Conservation (phyloP, 1,139 yeast species). For the Spathaspora sp. region DNA sequence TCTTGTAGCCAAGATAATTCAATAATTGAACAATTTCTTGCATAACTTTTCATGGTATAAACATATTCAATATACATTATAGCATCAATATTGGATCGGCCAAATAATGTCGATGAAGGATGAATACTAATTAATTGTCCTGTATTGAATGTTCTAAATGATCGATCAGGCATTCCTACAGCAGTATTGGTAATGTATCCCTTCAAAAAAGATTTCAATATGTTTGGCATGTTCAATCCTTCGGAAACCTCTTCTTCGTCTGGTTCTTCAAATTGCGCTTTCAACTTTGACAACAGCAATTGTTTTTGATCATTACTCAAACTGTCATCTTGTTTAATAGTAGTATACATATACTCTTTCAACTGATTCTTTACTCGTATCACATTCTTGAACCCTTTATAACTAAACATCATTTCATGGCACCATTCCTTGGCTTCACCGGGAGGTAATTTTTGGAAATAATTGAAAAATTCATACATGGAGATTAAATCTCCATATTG, state of each 20-base stretch:
- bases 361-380: slow-evolving; percentile 74
- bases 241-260: slow-evolving; percentile 17
- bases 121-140: slow-evolving; percentile 86
- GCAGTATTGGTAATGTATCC: slow-evolving; percentile 90
- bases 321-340: slow-evolving; percentile 40
- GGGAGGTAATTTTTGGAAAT: slow-evolving; percentile 49
- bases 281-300: slow-evolving; percentile 25
- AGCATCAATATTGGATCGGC: slow-evolving; percentile 73
- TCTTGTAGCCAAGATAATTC: slow-evolving; percentile 87
- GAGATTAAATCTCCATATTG: slow-evolving; percentile 81
- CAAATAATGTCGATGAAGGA: slow-evolving; percentile 88
- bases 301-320: slow-evolving; percentile 28
- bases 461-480: slow-evolving; percentile 73
- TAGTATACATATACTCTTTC: slow-evolving; percentile 61
- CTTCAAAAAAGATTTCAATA: slow-evolving; percentile 73
- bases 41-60: slow-evolving; percentile 89
- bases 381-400: slow-evolving; percentile 80
- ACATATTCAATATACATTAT: slow-evolving; percentile 95
- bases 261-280: slow-evolving; percentile 25
- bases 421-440: slow-evolving; percentile 78
- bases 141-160: slow-evolving; percentile 78
- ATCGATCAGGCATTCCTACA: slow-evolving; percentile 91
- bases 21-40: slow-evolving; percentile 81
- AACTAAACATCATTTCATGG: slow-evolving; percentile 68
- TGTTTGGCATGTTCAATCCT: slow-evolving; percentile 50